Percentiles rank a stretch among this genome's conserved stretches.
Conservation (phyloP, 495 filamentous ascomycete genomes). For the Neurospora africana region DNA sequence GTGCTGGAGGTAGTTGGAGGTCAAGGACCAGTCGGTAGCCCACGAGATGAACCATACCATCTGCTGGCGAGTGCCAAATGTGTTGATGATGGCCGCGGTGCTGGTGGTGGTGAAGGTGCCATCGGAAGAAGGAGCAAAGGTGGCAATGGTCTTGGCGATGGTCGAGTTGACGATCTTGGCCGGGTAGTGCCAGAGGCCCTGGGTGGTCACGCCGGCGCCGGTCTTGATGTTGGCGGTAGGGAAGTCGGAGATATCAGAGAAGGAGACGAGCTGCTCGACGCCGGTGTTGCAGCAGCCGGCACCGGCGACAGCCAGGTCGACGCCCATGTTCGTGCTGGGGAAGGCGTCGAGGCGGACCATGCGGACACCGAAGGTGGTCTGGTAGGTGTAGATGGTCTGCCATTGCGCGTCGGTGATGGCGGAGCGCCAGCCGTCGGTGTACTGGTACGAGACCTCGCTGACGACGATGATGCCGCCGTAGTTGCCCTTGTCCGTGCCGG, state of each 20-base stretch:
- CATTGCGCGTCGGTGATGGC: conserved; percentile 48
- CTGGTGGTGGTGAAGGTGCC: conserved; percentile 13
- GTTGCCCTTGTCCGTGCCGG: conserved; percentile 36
- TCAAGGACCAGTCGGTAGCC: conserved; percentile 44
- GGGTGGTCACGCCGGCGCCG: conserved; percentile 15
- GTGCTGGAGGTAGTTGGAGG: conserved; percentile 49
- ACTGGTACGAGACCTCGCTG: conserved; percentile 47
- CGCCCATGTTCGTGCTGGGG: conserved; percentile 42
- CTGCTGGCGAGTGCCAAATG: conserved; percentile 46
- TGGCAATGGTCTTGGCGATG: conserved; percentile 43
- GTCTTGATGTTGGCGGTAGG: conserved; percentile 40
- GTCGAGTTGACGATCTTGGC: conserved; percentile 42
- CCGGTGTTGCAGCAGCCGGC: conserved; percentile 31
- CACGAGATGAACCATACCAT: conserved; percentile 52
- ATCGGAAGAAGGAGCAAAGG: conserved; percentile 31
- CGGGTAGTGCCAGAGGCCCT: conserved; percentile 48
- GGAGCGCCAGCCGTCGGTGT: conserved; percentile 37
- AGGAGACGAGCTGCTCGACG: conserved; percentile 41
- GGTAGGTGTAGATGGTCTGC: conserved; percentile 46
- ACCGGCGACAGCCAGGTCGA: conserved; percentile 10
- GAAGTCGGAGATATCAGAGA: conserved; percentile 39
- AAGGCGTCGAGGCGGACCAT: conserved; percentile 53
- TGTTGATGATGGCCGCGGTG: conserved; percentile 54
- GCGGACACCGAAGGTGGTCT: conserved; percentile 45
- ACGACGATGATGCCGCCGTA: conserved; percentile 48